phyloP scores from a whole-genome alignment of 2,329 filamentous ascomycete species.

The Cephalotrichum gorgonifer region DNA sequence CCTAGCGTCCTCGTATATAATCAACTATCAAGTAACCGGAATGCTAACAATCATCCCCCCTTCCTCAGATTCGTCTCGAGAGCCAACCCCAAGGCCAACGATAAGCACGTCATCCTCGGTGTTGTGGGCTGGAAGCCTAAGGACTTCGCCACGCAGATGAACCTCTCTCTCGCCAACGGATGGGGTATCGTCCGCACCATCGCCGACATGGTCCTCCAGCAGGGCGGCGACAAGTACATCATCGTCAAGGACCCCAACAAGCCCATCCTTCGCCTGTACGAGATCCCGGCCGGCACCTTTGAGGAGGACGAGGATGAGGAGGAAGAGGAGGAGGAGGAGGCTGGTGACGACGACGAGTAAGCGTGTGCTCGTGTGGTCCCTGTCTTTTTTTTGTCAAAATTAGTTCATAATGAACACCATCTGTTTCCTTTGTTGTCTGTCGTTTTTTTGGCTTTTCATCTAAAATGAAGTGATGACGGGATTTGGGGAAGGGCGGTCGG shows the following conservation, averaged over 20 bases:
- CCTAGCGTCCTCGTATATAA: background rate
- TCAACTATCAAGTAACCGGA: background rate
- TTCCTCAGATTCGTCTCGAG: constrained; percentile 95
- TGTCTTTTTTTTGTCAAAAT: background rate
- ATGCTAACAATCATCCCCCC: background rate
- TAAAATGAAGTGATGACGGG: constrained; percentile 1
- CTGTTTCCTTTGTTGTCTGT: background rate
- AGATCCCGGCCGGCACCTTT: constrained; percentile 77
- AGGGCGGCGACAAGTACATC: constrained; percentile 67
- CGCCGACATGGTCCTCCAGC: constrained; percentile 80
- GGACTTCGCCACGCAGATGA: constrained; percentile 97
- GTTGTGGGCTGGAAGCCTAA: constrained; percentile 96
- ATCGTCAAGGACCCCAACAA: constrained; percentile 92
- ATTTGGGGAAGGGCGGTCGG: background rate
- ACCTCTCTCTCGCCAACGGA: constrained; percentile 89
- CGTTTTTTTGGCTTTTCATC: background rate
- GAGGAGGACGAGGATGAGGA: constrained; percentile 61
- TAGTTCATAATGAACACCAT: too few relatives aligned
- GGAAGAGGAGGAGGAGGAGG: constrained; percentile 31
- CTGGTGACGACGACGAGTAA: background rate
- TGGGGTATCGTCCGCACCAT: constrained; percentile 99
- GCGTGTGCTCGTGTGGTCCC: background rate
- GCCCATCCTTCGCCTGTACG: constrained; percentile 84
- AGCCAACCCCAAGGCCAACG: constrained; percentile 80
- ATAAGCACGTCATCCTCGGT: constrained; percentile 90